Evolutionary conservation across 306 rosid species (phyloP).

Genomic region (Sphenostylis stenocarpa): DNA sequence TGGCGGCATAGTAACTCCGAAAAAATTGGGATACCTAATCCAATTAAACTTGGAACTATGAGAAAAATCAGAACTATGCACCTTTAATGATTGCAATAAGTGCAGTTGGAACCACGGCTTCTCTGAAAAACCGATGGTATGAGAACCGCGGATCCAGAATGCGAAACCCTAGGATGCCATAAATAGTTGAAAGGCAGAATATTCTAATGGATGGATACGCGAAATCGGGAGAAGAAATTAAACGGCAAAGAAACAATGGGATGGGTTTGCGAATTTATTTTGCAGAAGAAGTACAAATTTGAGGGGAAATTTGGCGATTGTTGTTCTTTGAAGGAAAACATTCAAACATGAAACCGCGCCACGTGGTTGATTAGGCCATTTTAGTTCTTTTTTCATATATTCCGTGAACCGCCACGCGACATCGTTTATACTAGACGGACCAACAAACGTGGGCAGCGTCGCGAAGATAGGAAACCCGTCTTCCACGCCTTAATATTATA

Average conservation of each 20-base stretch:
- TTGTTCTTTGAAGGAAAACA: not conserved
- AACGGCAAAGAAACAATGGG: not conserved
- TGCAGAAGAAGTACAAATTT: not conserved
- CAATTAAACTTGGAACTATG: not conserved
- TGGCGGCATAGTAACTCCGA: slow-evolving; percentile 58
- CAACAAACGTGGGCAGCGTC: slow-evolving; percentile 16
- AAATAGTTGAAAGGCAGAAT: not conserved
- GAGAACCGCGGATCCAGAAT: not conserved
- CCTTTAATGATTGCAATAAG: not conserved
- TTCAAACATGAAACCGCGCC: slow-evolving; percentile 8
- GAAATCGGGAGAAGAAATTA: not conserved
- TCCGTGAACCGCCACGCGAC: slow-evolving; percentile 14
- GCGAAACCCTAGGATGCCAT: slow-evolving; percentile 29
- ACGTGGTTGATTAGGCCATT: slow-evolving; percentile 23
- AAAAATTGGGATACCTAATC: slow-evolving; percentile 31
- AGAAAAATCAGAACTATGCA: slow-evolving; percentile 11
- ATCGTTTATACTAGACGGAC: not conserved
- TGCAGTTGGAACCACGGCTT: not conserved
- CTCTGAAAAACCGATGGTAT: not conserved
- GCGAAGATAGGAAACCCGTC: slow-evolving; percentile 8
- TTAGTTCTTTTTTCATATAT: not conserved
- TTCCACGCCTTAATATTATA: too few species aligned
- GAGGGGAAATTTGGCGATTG: not conserved
- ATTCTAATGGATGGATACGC: not conserved
- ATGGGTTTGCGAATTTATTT: not conserved